phyloP scores from a whole-genome alignment of 2,329 filamentous ascomycete genomes.

The Byssoonygena ceratinophila region DNA sequence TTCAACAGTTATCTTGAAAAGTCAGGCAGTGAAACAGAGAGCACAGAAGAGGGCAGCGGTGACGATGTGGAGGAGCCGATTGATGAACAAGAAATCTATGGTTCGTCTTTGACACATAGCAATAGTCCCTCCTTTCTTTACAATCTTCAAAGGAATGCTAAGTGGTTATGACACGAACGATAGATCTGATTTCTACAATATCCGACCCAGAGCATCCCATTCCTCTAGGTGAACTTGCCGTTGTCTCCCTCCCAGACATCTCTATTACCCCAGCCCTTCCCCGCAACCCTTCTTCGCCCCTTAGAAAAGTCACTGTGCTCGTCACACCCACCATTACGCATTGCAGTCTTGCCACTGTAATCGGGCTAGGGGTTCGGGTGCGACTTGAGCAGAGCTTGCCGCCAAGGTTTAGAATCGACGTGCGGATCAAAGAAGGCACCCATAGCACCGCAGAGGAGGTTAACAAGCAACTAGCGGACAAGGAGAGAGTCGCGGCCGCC shows the following conservation, averaged over 20 bases:
- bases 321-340: conserved; percentile 96
- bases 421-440: conserved; percentile 90
- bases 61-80: conserved; percentile 65
- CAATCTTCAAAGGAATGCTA: background rate
- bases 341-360: conserved; percentile 91
- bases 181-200: conserved; percentile 88
- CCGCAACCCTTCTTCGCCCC: conserved; percentile 45
- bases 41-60: conserved; percentile 41
- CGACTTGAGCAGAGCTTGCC: conserved; percentile 83
- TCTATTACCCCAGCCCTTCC: conserved; percentile 60
- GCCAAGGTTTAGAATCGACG: conserved; percentile 82
- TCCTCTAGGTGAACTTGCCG: conserved; percentile 81
- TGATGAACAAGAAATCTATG: conserved; percentile 94
- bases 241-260: conserved; percentile 94
- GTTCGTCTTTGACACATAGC: conserved; percentile 36
- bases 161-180: background rate
- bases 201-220: conserved; percentile 94
- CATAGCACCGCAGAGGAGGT: conserved; percentile 91
- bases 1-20: conserved; percentile 35
- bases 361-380: conserved; percentile 84
- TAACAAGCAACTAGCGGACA: conserved; percentile 92
- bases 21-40: background rate
- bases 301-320: conserved; percentile 70
- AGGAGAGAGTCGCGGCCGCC: conserved; percentile 89
- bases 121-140: background rate